phyloP scores from a whole-genome alignment of 192 early-diverging fungal genomes.

The Coemansia guatemalensis region DNA sequence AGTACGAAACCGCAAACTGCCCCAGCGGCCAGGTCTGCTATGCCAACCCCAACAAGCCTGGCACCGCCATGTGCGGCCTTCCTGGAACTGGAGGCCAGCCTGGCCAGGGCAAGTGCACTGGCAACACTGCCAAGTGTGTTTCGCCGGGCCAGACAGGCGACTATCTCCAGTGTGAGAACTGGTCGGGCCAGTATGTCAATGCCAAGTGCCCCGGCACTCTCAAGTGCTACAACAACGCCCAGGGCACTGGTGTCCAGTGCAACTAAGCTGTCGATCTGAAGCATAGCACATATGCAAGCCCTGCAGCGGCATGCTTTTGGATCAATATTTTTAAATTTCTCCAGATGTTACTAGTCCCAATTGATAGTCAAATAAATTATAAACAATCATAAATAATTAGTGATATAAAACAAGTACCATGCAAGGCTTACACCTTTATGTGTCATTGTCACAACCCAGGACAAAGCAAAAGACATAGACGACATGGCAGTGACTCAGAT shows the following conservation, averaged over 20 bases:
- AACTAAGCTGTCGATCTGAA: conserved; percentile 8
- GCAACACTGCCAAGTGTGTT: conserved; percentile 45
- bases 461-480: background rate
- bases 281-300: background rate
- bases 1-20: conserved; percentile 36
- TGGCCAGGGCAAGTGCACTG: conserved; percentile 33
- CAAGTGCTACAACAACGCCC: conserved; percentile 48
- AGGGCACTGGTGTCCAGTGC: conserved; percentile 34
- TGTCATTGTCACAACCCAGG: background rate
- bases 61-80: conserved; percentile 43
- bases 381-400: background rate
- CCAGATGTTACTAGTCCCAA: background rate
- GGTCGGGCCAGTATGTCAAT: conserved; percentile 41
- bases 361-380: conserved; percentile 2
- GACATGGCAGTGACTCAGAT: background rate
- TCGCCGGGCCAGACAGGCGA: conserved; percentile 30
- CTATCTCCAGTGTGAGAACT: conserved; percentile 47
- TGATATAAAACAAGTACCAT: background rate
- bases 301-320: background rate
- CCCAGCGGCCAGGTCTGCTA: conserved; percentile 51
- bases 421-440: background rate
- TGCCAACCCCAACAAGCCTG: conserved; percentile 46
- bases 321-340: background rate
- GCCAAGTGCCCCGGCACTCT: conserved; percentile 34
- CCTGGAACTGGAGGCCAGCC: conserved; percentile 41